Base-by-base conservation (phyloP, 1,139 yeast species). In the Eremothecium cymbalariae region DNA sequence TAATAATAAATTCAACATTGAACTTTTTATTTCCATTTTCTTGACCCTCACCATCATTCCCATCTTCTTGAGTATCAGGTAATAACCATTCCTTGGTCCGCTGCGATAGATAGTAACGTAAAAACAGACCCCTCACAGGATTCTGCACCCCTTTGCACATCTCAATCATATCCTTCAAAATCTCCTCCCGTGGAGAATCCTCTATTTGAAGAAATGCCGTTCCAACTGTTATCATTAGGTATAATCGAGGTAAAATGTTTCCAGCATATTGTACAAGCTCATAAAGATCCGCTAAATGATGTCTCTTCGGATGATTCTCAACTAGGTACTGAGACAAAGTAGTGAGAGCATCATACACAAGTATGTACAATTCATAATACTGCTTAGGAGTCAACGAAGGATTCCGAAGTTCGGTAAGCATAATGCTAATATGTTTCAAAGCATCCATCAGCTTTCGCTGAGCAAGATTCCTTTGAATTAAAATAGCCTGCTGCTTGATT, bases 91-190 rank as follows among this genome's bases (percentile, higher is more conserved):
- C 80, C 48, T 86, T 81, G 13, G 86, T 80, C 43, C 88, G 68
- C 56, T 90, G 97, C 4, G 90, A 77, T 31, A 90, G 64, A 56
- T 85, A 90, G 62, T 90, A 88, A 36, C 98, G 67, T 50, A 93
- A 64, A 57, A 90, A 90, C 42, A 90, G 64, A 1, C 98, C 98
- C 42, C 90, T 65, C 22, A 85, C 74, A 0, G 98, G 98, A 54
- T 85, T 93, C 59, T 90, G 98, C 2, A 88, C 95, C n/a, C 97
- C 98, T 28, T 94, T 72, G 45, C 95, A 81, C 98, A 90, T 90
- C 58, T 93, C 98, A 56, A 90, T 79, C 94, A 93, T 80, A 55
- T 90, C 98, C 55, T 82, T 84, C 77, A 90, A 74, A 38, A 93
- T 80, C 47, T 88, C 97, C 54, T 75, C 74, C 18, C 74, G 70